phyloP scores from a whole-genome alignment of 176 grass and related monocot genomes.

The Puya raimondii region DNA sequence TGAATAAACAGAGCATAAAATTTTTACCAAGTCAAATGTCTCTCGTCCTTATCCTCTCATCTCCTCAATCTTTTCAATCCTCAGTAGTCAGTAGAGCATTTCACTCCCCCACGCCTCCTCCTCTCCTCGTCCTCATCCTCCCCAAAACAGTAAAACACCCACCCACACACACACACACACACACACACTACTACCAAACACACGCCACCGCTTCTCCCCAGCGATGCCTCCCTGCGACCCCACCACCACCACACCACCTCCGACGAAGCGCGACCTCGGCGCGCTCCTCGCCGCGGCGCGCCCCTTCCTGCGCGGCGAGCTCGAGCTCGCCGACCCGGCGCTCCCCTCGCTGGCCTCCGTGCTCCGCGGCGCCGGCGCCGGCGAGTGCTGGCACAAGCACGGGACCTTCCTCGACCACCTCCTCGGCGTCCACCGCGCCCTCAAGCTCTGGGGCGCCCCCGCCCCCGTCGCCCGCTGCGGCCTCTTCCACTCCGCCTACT shows the following conservation, averaged over 20 bases:
- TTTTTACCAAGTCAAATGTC: too few relatives aligned
- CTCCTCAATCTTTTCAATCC: too few relatives aligned
- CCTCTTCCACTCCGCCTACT: conserved; percentile 59
- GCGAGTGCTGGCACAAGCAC: conserved; percentile 68
- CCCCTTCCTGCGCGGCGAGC: conserved; percentile 47
- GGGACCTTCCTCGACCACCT: conserved; percentile 47
- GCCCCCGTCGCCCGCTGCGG: conserved; percentile 36
- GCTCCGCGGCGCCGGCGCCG: conserved; percentile 40
- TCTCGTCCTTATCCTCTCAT: too few relatives aligned
- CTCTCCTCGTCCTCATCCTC: too few relatives aligned
- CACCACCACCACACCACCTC: not conserved
- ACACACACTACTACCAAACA: too few relatives aligned
- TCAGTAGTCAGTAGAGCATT: too few relatives aligned
- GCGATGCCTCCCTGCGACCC: conserved; percentile 14
- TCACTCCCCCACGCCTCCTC: too few relatives aligned
- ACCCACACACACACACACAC: too few relatives aligned
- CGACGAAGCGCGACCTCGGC: conserved; percentile 15
- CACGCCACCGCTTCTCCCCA: too few relatives aligned
- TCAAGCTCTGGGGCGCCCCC: conserved; percentile 38
- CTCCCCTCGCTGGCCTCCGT: conserved; percentile 35
- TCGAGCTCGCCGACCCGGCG: conserved; percentile 34
- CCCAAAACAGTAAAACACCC: too few relatives aligned
- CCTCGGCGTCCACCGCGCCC: conserved; percentile 37
- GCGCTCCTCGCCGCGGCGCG: conserved; percentile 32
- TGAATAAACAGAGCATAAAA: too few relatives aligned